A percentile compares a stretch with the other conserved stretches of the same genome.
Conservation (phyloP, 768 basidiomycete genomes). For the Leccinum pellstonianum region DNA sequence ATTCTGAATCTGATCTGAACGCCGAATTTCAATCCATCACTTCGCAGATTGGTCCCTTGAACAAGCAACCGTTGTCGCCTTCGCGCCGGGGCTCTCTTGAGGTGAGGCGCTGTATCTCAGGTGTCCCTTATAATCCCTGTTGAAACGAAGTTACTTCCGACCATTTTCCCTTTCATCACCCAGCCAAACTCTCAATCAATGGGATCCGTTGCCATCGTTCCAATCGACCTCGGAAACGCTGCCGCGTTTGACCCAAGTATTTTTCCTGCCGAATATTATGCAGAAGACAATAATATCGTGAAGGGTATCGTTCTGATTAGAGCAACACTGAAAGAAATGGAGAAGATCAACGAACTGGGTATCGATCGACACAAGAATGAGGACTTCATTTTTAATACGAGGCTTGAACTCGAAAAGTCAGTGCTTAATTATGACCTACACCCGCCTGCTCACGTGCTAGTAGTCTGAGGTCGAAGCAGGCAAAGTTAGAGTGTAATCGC, state of each 20-base stretch:
- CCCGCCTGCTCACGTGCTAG: not conserved
- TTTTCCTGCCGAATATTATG: not conserved
- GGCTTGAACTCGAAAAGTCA: not conserved
- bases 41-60: too few relatives aligned
- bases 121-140: too few relatives aligned
- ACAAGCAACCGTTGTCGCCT: too few relatives aligned
- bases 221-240: not conserved
- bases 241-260: not conserved
- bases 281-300: not conserved
- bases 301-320: slow-evolving; percentile 3
- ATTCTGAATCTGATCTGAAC: too few relatives aligned
- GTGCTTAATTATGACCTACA: not conserved
- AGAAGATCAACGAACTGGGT: not conserved
- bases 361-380: not conserved
- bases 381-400: slow-evolving; percentile 2
- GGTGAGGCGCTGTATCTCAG: too few relatives aligned
- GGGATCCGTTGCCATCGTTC: not conserved
- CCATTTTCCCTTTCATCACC: not conserved
- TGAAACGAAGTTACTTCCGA: too few relatives aligned
- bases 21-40: too few relatives aligned
- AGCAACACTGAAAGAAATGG: slow-evolving; percentile 12
- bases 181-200: not conserved
- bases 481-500: not conserved
- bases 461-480: not conserved
- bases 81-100: too few relatives aligned